Evolutionary conservation across 176 grass and related monocot genomes (phyloP).

Genomic region (Puccinellia tenuiflora): DNA sequence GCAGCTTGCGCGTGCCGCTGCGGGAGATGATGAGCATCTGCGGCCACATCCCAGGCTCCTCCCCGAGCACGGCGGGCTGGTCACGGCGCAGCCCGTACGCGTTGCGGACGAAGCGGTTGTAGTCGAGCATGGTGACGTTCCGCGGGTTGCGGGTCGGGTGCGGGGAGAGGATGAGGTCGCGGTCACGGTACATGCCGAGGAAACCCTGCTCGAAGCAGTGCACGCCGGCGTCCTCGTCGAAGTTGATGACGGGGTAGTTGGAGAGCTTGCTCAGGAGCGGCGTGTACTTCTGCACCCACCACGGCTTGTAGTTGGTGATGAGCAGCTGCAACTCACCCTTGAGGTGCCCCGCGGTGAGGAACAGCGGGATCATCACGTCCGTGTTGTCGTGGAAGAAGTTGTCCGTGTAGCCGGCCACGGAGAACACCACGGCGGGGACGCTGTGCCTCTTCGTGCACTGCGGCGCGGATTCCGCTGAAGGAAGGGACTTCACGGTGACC

Average conservation of each 20-base stretch:
- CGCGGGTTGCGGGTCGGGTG: slow-evolving; percentile 53
- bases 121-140: slow-evolving; percentile 65
- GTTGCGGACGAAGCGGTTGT: slow-evolving; percentile 43
- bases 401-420: neutral
- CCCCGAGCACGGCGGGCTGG: slow-evolving; percentile 32
- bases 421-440: neutral
- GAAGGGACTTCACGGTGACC: neutral
- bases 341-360: neutral
- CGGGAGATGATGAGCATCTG: slow-evolving; percentile 63
- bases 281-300: slow-evolving; percentile 16
- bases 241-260: neutral
- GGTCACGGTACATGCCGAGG: slow-evolving; percentile 54
- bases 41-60: slow-evolving; percentile 30
- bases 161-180: slow-evolving; percentile 66
- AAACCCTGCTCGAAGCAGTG: slow-evolving; percentile 54
- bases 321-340: slow-evolving; percentile 15
- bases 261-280: neutral
- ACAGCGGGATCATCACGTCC: slow-evolving; percentile 13
- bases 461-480: neutral
- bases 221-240: slow-evolving; percentile 28
- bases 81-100: slow-evolving; percentile 39
- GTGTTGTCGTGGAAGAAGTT: slow-evolving; percentile 18
- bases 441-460: neutral
- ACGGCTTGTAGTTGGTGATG: slow-evolving; percentile 14
- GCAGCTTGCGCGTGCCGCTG: slow-evolving; percentile 33